Evolutionary conservation across 2,329 filamentous ascomycete genomes (phyloP), one percentile per base, ranked within the genome.

Genomic region (Colletotrichum sidae): DNA sequence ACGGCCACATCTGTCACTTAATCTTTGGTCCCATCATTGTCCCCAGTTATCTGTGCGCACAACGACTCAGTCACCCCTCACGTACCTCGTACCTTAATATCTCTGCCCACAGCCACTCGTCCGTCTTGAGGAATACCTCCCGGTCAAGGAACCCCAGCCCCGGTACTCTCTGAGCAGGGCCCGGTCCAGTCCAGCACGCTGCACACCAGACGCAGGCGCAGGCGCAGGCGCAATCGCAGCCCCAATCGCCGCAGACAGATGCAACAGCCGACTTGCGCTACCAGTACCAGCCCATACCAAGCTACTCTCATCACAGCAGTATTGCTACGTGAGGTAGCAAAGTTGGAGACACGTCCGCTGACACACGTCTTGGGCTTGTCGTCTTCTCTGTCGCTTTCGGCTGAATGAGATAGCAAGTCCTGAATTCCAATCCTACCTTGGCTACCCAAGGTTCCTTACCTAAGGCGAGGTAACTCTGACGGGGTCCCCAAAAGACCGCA

Each of bases 31-130:
- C 63, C 63, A 54, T 63, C 52, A 25, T 33, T 39, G 47, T 54
- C 63, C 42, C 63, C 63, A 66, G 42, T 66, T 63, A 63, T 63
- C 53, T 41, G 58, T 56, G 52, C 49, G 58, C 37, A 53, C 42
- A 66, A 63, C 63, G 63, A 63, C 63, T 66, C 63, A 66, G 58
- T 66, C 63, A 39, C 56, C 12, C 47, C 47, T 50, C 37, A 44
- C 44, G 58, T 33, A 46, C 58, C 58, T 55, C 49, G 37, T 42
- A 51, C 55, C 50, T 54, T 45, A 58, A 38, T 37, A 61, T 25
- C 62, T 55, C 39, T 34, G 57, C 62, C 51, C 55, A 61, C 57
- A 9, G 35, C 42, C 47, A 33, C 55, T 61, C 34, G 44, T 55
- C 63, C 53, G 64, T 42, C 53, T 53, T 47, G 47, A 53, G 53